Evolutionary conservation across 768 basidiomycete species (phyloP).

Genomic region (Boletus tylopilopsis): DNA sequence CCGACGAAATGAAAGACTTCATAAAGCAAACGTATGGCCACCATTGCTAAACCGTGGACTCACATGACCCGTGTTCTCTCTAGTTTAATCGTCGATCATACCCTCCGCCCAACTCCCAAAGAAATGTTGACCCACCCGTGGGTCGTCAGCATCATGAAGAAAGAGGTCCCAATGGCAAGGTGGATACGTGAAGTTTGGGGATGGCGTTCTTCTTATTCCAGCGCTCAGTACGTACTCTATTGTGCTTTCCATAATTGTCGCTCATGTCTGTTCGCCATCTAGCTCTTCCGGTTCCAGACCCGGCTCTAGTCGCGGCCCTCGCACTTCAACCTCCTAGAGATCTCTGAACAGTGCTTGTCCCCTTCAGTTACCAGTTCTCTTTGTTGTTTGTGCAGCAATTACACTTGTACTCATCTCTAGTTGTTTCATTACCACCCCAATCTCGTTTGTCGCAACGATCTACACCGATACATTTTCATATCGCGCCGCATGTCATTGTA

Average conservation of each 20-base stretch:
- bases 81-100: slow-evolving; percentile 69
- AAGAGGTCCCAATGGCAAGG: slow-evolving; percentile 83
- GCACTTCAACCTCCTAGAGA: slow-evolving; percentile 24
- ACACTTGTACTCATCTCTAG: slow-evolving; percentile 18
- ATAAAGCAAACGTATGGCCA: slow-evolving; percentile 72
- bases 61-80: slow-evolving; percentile 2
- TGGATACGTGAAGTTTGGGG: slow-evolving; percentile 87
- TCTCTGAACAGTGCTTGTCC: neutral
- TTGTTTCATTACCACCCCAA: slow-evolving; percentile 8
- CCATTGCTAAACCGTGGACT: neutral
- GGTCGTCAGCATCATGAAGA: slow-evolving; percentile 71
- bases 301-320: slow-evolving; percentile 28
- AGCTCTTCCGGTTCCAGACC: slow-evolving; percentile 26
- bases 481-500: slow-evolving; percentile 4
- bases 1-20: slow-evolving; percentile 87
- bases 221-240: slow-evolving; percentile 18
- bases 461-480: slow-evolving; percentile 19
- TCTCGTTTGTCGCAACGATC: slow-evolving; percentile 18
- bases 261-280: neutral
- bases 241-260: neutral
- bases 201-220: slow-evolving; percentile 50
- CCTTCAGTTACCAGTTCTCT: slow-evolving; percentile 2
- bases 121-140: slow-evolving; percentile 84
- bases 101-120: slow-evolving; percentile 71
- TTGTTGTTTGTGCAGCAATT: slow-evolving; percentile 17